Conservation (phyloP, 202 grass and related monocot species). For the Digitaria exilis region DNA sequence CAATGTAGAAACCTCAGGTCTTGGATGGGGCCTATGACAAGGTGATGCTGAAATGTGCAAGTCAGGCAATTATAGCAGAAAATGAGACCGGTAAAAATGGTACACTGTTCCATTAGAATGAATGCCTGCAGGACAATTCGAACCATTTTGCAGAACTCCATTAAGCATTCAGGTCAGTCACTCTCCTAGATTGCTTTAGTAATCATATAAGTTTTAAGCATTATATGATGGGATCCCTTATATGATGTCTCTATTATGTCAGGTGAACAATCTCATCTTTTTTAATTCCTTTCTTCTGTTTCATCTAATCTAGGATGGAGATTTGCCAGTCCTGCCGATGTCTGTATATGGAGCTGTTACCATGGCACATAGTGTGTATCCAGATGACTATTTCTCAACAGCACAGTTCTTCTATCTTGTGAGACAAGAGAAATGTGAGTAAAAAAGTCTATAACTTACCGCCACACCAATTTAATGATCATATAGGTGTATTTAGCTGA, state of each 20-base stretch:
- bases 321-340: slow-evolving; percentile 86
- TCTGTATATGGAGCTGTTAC: slow-evolving; percentile 93
- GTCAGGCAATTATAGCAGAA: slow-evolving; percentile 81
- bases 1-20: slow-evolving; percentile 52
- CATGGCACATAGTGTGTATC: slow-evolving; percentile 83
- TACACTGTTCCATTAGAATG: slow-evolving; percentile 81
- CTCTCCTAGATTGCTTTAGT: neutral
- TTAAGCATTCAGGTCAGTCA: slow-evolving; percentile 80
- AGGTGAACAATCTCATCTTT: neutral
- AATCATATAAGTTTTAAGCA: neutral
- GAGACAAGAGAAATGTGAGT: slow-evolving; percentile 98
- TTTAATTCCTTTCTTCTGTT: neutral
- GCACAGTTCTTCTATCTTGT: slow-evolving; percentile 95
- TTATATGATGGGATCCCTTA: neutral
- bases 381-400: slow-evolving; percentile 83
- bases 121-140: slow-evolving; percentile 89
- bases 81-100: slow-evolving; percentile 58
- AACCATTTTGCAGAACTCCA: slow-evolving; percentile 86
- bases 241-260: neutral
- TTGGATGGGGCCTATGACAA: slow-evolving; percentile 80
- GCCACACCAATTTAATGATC: neutral
- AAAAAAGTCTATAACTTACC: slow-evolving; percentile 1
- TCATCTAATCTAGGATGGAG: slow-evolving; percentile 72
- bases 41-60: slow-evolving; percentile 71
- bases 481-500: neutral